A percentile compares a stretch with the other conserved stretches of the same genome.
These are phyloP conservation scores for Chaetomiaceae sp. DNA, from an alignment of 2,329 filamentous ascomycete species.

Conservation along the genomic window DNA sequence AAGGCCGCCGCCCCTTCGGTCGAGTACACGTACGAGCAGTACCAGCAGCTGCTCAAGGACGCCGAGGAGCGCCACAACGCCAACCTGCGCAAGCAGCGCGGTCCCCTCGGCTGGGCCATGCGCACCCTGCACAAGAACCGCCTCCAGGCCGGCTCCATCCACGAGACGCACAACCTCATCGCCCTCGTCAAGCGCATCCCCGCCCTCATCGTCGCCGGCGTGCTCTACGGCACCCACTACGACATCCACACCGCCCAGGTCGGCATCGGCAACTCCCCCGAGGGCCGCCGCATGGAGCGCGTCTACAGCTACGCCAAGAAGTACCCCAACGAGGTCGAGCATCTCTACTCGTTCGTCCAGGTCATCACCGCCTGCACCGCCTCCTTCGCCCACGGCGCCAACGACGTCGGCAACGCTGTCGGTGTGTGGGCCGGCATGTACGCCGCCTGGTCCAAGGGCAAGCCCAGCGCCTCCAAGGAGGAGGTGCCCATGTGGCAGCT, in stretches of 20 bases:
- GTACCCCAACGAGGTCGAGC: slow-evolving; percentile 67
- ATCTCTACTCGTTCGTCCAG: slow-evolving; percentile 64
- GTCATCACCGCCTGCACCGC: slow-evolving; percentile 66
- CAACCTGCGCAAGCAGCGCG: slow-evolving; percentile 56
- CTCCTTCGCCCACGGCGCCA: slow-evolving; percentile 71
- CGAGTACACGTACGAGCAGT: slow-evolving; percentile 31
- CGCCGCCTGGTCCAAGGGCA: slow-evolving; percentile 60
- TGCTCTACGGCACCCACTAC: slow-evolving; percentile 73
- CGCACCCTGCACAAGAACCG: slow-evolving; percentile 70
- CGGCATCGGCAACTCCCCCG: slow-evolving; percentile 66
- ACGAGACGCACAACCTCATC: slow-evolving; percentile 68
- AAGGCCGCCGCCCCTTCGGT: slow-evolving; percentile 30
- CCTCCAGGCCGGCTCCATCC: slow-evolving; percentile 66
- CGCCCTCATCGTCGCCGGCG: slow-evolving; percentile 57
- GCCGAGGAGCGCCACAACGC: slow-evolving; percentile 54
- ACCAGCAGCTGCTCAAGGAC: slow-evolving; percentile 53
- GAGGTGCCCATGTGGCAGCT: slow-evolving; percentile 72
- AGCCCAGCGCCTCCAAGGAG: slow-evolving; percentile 56
- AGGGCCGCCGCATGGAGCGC: slow-evolving; percentile 65
- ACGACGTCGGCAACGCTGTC: slow-evolving; percentile 70
- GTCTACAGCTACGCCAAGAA: slow-evolving; percentile 62
- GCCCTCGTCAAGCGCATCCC: slow-evolving; percentile 62
- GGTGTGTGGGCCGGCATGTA: slow-evolving; percentile 69
- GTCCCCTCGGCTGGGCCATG: slow-evolving; percentile 80
- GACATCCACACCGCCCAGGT: slow-evolving; percentile 75